phyloP scores from a whole-genome alignment of 169 alveolate species.

The Gregarina niphandrodes region DNA sequence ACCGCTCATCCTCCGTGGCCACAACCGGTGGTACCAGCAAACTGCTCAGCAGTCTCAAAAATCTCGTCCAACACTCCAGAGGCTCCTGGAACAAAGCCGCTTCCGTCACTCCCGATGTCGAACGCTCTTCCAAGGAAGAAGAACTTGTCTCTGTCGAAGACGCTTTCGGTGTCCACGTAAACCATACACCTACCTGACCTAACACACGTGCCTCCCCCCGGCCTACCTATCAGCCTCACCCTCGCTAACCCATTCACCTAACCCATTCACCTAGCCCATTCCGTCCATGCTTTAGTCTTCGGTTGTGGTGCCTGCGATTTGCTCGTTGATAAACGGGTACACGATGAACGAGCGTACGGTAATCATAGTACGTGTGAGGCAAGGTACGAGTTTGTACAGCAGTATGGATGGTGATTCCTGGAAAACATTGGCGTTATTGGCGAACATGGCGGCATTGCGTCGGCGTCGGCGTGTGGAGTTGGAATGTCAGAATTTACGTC shows the following conservation, averaged over 20 bases:
- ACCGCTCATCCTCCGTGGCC: background rate
- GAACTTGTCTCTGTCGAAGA: background rate
- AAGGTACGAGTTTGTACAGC: conserved; percentile 7
- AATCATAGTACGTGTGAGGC: conserved; percentile 29
- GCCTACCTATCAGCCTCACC: background rate
- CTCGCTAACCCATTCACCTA: background rate
- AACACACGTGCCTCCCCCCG: background rate
- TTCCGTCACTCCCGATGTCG: too few relatives aligned
- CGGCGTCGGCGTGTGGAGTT: conserved; percentile 24
- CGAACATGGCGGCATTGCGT: conserved; percentile 31
- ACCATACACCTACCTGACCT: background rate
- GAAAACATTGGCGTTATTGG: conserved; percentile 33
- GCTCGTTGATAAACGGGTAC: conserved; percentile 36
- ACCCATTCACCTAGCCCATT: background rate
- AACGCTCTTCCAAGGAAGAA: too few relatives aligned
- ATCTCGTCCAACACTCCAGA: too few relatives aligned
- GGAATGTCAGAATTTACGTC: conserved; percentile 22
- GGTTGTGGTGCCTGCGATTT: conserved; percentile 29
- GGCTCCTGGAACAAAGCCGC: too few relatives aligned
- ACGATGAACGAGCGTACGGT: conserved; percentile 32
- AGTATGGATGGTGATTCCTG: conserved; percentile 39
- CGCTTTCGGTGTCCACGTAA: background rate
- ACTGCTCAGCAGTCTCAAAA: too few relatives aligned
- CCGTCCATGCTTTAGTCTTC: background rate
- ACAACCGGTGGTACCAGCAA: too few relatives aligned